Evolutionary conservation across 2,329 filamentous ascomycete species (phyloP).

Genomic region (Seiridium unicorne): DNA sequence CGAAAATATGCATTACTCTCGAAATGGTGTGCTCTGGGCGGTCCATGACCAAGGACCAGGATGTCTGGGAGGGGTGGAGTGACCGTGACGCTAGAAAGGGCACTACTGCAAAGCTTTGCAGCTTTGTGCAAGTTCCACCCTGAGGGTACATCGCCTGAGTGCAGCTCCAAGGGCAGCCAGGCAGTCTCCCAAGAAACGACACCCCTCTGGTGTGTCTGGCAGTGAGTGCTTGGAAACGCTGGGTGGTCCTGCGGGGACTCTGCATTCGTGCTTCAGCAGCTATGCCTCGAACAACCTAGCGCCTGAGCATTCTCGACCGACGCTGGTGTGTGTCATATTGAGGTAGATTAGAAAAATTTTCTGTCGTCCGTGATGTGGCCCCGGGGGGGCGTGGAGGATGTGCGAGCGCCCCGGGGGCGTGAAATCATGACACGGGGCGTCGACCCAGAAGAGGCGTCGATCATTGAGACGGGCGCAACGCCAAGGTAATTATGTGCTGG

Average conservation of each 20-base stretch:
- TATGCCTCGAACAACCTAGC: not conserved
- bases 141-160: not conserved
- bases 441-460: not conserved
- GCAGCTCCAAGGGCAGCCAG: not conserved
- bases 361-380: not conserved
- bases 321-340: not conserved
- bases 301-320: not conserved
- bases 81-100: not conserved
- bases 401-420: not conserved
- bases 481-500: not conserved
- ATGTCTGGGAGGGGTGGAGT: not conserved
- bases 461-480: slow-evolving; percentile 2
- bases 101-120: not conserved
- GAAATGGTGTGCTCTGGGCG: slow-evolving; percentile 7
- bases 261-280: not conserved
- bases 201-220: not conserved
- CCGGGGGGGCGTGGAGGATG: not conserved
- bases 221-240: not conserved
- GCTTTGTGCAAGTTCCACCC: not conserved
- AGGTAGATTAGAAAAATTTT: not conserved
- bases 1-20: slow-evolving; percentile 2
- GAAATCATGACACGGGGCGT: not conserved
- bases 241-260: not conserved
- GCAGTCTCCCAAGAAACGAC: not conserved
- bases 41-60: slow-evolving; percentile 5